These are phyloP conservation scores for Trichophyton equinum DNA, from an alignment of 2,329 filamentous ascomycete genomes.

Conservation along the genomic window DNA sequence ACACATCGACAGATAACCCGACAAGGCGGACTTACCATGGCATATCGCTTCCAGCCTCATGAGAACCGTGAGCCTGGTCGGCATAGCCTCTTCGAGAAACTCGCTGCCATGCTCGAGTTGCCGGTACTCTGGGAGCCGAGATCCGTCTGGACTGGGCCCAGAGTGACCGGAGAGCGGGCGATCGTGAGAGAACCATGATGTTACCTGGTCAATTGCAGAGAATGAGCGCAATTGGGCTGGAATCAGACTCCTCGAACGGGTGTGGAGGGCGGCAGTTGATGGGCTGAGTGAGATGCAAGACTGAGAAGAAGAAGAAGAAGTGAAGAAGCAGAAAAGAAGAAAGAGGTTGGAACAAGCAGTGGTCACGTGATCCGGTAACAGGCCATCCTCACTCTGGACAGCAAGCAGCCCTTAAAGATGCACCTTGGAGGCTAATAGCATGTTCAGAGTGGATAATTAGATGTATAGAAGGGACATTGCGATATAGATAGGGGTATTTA, in stretches of 20 bases:
- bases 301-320: not conserved
- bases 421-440: not conserved
- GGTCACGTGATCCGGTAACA: not conserved
- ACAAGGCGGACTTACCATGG: slow-evolving; percentile 33
- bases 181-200: slow-evolving; percentile 26
- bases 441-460: not conserved
- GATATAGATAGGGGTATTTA: not conserved
- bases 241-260: not conserved
- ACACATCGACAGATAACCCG: not conserved
- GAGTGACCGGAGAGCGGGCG: slow-evolving; percentile 25
- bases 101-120: slow-evolving; percentile 29
- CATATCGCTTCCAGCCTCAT: slow-evolving; percentile 35
- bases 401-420: not conserved
- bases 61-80: slow-evolving; percentile 25
- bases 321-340: not conserved
- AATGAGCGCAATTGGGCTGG: slow-evolving; percentile 1
- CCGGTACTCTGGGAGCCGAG: slow-evolving; percentile 22
- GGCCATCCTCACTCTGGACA: not conserved
- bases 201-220: not conserved
- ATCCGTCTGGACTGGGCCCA: slow-evolving; percentile 23
- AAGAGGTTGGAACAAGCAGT: not conserved
- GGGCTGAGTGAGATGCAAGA: not conserved
- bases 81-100: slow-evolving; percentile 37
- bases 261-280: not conserved
- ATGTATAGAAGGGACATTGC: not conserved